Percentiles rank a stretch among this genome's conserved stretches.
These are phyloP conservation scores for Xylaria curta DNA, from an alignment of 495 filamentous ascomycete genomes.

Conservation along the genomic window DNA sequence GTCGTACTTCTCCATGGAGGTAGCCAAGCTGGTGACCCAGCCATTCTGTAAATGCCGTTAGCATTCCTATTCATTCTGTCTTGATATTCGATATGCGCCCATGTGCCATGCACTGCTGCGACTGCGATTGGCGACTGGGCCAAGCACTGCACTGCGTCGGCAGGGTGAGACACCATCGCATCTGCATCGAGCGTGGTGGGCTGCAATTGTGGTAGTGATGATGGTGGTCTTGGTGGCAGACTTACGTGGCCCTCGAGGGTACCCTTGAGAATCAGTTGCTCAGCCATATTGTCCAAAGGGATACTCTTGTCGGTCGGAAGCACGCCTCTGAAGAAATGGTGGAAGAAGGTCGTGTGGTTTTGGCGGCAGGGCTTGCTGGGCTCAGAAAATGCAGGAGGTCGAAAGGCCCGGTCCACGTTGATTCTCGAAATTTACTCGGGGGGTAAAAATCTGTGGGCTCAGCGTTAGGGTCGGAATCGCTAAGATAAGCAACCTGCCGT, in stretches of 20 bases:
- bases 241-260: conserved; percentile 93
- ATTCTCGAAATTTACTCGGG: conserved; percentile 33
- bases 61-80: background rate
- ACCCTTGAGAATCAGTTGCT: conserved; percentile 96
- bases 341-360: conserved; percentile 28
- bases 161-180: background rate
- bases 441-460: conserved; percentile 32
- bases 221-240: conserved; percentile 19
- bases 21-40: conserved; percentile 88
- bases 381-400: conserved; percentile 25
- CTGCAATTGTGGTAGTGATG: background rate
- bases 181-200: background rate
- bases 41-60: conserved; percentile 54
- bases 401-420: conserved; percentile 6
- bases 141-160: background rate
- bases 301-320: conserved; percentile 39
- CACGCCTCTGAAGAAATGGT: conserved; percentile 31
- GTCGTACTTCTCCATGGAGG: conserved; percentile 96
- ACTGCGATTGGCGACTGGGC: background rate
- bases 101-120: background rate
- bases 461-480: conserved; percentile 31
- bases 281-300: conserved; percentile 70
- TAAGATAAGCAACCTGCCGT: conserved; percentile 27
- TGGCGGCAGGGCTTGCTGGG: conserved; percentile 33
- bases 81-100: conserved; percentile 14